Evolutionary conservation across 768 basidiomycete genomes (phyloP).

Genomic region (Pleurotus pulmonarius): DNA sequence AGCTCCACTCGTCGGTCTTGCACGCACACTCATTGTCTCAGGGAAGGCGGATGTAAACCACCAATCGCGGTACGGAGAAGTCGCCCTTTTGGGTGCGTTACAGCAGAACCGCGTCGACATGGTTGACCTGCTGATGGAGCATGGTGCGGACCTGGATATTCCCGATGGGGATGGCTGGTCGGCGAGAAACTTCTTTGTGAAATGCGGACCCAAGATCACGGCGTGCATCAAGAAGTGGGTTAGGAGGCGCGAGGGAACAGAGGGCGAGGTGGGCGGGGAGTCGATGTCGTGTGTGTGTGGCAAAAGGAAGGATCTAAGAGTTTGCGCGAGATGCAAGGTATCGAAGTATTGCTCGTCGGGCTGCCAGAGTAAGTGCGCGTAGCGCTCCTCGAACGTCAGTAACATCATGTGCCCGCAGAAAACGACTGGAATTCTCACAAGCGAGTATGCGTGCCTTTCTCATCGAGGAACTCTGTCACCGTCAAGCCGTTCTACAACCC

Average conservation of each 20-base stretch:
- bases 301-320: constrained; percentile 27
- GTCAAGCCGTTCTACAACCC: constrained; percentile 39
- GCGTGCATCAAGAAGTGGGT: constrained; percentile 44
- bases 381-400: not conserved
- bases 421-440: constrained; percentile 48
- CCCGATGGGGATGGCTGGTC: constrained; percentile 33
- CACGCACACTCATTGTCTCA: constrained; percentile 34
- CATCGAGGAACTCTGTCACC: constrained; percentile 36
- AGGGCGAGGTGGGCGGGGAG: constrained; percentile 32
- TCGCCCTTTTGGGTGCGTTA: constrained; percentile 33
- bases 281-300: constrained; percentile 41
- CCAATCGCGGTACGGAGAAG: constrained; percentile 45
- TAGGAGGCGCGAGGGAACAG: constrained; percentile 39
- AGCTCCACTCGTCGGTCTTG: constrained; percentile 22
- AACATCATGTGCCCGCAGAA: constrained; percentile 22
- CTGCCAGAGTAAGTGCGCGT: constrained; percentile 44
- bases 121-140: constrained; percentile 46
- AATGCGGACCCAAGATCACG: constrained; percentile 39
- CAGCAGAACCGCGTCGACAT: constrained; percentile 22
- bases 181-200: constrained; percentile 24
- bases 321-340: constrained; percentile 40
- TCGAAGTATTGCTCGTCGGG: constrained; percentile 49
- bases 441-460: constrained; percentile 40
- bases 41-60: constrained; percentile 45
- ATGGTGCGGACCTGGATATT: constrained; percentile 41